phyloP scores from a whole-genome alignment of 345 rosid species.

The Aegle marmelos region DNA sequence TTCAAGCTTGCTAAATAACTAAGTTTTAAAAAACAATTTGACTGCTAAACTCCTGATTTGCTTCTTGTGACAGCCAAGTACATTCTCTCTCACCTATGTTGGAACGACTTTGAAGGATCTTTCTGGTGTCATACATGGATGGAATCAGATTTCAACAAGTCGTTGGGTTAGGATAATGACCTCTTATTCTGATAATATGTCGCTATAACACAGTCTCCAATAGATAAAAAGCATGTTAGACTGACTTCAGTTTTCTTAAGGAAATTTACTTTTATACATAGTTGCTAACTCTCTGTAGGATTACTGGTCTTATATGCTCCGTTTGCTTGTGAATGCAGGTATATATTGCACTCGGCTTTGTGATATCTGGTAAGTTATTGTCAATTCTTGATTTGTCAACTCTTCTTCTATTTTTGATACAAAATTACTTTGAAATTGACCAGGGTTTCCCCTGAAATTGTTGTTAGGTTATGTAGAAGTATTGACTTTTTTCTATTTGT shows the following conservation, averaged over 20 bases:
- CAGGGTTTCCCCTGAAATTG: not conserved
- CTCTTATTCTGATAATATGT: not conserved
- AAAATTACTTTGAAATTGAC: not conserved
- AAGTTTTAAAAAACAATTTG: not conserved
- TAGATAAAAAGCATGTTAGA: not conserved
- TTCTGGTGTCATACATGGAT: slow-evolving; percentile 50
- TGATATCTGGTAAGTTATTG: slow-evolving; percentile 33
- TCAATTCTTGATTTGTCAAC: not conserved
- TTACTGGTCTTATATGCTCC: not conserved
- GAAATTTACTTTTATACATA: not conserved
- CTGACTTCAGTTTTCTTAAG: not conserved
- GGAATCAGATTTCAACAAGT: slow-evolving; percentile 46
- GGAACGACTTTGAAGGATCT: slow-evolving; percentile 61
- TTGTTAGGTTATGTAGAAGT: not conserved
- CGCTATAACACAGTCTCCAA: not conserved
- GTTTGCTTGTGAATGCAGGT: slow-evolving; percentile 32
- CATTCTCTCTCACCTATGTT: slow-evolving; percentile 49
- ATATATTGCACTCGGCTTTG: slow-evolving; percentile 32
- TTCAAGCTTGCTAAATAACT: not conserved
- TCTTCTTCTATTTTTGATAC: not conserved
- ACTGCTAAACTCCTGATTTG: slow-evolving; percentile 2
- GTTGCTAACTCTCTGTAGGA: slow-evolving; percentile 3
- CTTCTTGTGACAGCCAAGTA: slow-evolving; percentile 42
- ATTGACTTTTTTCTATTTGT: not conserved
- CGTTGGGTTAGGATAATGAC: slow-evolving; percentile 38